phyloP scores from a whole-genome alignment of 495 filamentous ascomycete genomes.

The Bacidia gigantensis region DNA sequence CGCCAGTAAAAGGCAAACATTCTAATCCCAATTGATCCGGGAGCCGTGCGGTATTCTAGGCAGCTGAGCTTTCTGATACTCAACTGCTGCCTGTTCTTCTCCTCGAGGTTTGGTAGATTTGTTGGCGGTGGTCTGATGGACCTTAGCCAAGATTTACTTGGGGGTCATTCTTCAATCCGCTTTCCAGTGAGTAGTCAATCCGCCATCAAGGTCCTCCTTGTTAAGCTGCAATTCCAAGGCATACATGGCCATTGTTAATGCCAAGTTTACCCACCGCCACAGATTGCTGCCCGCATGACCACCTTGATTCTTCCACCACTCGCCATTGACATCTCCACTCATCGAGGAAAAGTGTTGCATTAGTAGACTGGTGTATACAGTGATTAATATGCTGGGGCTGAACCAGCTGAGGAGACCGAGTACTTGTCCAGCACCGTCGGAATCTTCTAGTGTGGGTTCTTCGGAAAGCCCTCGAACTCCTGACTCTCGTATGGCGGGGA shows the following conservation, averaged over 20 bases:
- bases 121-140: too few species aligned
- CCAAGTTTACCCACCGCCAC: conserved; percentile 88
- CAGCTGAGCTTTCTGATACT: too few species aligned
- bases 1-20: not conserved
- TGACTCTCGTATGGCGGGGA: conserved; percentile 77
- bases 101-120: too few species aligned
- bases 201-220: conserved; percentile 56
- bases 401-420: conserved; percentile 81
- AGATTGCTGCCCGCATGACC: conserved; percentile 68
- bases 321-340: conserved; percentile 46
- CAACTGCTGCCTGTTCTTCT: not conserved
- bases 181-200: conserved; percentile 76
- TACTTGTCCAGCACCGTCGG: conserved; percentile 64
- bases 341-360: conserved; percentile 85
- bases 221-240: conserved; percentile 77
- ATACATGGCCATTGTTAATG: conserved; percentile 75
- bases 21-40: not conserved
- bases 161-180: conserved; percentile 46
- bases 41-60: not conserved
- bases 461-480: conserved; percentile 70
- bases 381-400: conserved; percentile 79
- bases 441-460: conserved; percentile 72
- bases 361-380: conserved; percentile 91
- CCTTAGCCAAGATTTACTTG: not conserved
- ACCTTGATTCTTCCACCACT: conserved; percentile 76